phyloP scores from a whole-genome alignment of 192 early-diverging fungal species.

The Funneliformis mosseae region DNA sequence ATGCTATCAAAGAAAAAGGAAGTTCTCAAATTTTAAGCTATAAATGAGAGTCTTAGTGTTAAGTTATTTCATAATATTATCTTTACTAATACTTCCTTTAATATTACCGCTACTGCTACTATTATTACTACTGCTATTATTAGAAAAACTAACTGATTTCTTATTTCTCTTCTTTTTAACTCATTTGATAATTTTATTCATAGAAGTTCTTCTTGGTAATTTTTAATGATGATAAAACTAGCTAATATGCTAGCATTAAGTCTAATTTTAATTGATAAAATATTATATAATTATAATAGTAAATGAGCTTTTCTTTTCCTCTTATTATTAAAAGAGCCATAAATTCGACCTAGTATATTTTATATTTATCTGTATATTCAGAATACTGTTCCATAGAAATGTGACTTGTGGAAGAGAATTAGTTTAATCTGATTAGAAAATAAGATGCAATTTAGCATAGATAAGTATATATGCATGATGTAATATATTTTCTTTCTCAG shows the following conservation, averaged over 20 bases:
- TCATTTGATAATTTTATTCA: not conserved
- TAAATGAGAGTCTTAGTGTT: too few species aligned
- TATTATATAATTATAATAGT: not conserved
- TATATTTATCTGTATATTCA: not conserved
- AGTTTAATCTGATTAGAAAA: too few species aligned
- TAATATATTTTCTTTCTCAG: not conserved
- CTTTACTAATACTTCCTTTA: too few species aligned
- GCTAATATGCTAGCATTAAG: slow-evolving; percentile 2
- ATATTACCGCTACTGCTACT: too few species aligned
- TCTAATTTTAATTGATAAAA: not conserved
- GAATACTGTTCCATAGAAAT: slow-evolving; percentile 4
- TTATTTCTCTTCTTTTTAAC: too few species aligned
- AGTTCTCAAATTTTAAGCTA: too few species aligned
- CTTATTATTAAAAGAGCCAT: not conserved
- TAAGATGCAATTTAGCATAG: not conserved
- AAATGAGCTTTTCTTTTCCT: not conserved
- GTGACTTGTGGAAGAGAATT: not conserved
- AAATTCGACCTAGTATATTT: not conserved
- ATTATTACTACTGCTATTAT: too few species aligned
- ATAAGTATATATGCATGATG: too few species aligned
- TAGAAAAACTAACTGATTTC: too few species aligned
- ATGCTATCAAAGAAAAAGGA: too few species aligned
- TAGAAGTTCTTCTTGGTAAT: not conserved
- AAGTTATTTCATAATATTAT: too few species aligned
- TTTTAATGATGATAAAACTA: not conserved